Conservation (phyloP, 257 asterid genomes). For the Phtheirospermum japonicum region DNA sequence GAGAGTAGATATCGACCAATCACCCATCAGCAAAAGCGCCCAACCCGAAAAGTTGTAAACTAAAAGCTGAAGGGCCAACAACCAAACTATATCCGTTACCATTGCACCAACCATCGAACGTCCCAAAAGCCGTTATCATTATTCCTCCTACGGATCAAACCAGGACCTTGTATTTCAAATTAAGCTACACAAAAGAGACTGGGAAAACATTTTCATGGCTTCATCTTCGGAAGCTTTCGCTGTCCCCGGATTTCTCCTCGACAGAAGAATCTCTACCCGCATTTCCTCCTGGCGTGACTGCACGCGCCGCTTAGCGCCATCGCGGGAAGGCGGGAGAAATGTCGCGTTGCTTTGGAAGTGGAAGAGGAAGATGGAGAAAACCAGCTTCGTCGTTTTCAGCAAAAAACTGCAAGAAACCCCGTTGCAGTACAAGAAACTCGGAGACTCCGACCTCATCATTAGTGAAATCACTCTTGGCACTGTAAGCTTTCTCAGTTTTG, state of each 20-base stretch:
- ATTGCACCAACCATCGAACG: too few relatives aligned
- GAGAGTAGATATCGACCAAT: too few relatives aligned
- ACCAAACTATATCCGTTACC: background rate
- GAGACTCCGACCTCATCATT: constrained; percentile 79
- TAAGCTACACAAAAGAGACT: background rate
- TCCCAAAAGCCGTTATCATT: background rate
- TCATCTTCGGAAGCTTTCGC: constrained; percentile 34
- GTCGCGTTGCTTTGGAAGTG: constrained; percentile 20
- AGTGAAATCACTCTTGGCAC: constrained; percentile 94
- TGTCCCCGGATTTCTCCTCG: constrained; percentile 18
- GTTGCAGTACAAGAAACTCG: constrained; percentile 68
- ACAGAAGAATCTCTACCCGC: constrained; percentile 23
- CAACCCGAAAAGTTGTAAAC: background rate
- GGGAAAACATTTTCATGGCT: constrained; percentile 24
- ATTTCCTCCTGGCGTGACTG: constrained; percentile 16
- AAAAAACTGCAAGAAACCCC: constrained; percentile 33
- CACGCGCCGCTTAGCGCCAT: background rate
- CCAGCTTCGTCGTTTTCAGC: constrained; percentile 30
- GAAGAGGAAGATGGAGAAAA: constrained; percentile 30
- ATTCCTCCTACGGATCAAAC: background rate
- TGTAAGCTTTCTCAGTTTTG: constrained; percentile 33
- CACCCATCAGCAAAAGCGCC: too few relatives aligned
- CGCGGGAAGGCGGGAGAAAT: constrained; percentile 29
- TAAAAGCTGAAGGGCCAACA: background rate
- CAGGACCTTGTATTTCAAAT: background rate